phyloP scores from a whole-genome alignment of 306 rosid genomes.

The Astragalus glycyphyllos region DNA sequence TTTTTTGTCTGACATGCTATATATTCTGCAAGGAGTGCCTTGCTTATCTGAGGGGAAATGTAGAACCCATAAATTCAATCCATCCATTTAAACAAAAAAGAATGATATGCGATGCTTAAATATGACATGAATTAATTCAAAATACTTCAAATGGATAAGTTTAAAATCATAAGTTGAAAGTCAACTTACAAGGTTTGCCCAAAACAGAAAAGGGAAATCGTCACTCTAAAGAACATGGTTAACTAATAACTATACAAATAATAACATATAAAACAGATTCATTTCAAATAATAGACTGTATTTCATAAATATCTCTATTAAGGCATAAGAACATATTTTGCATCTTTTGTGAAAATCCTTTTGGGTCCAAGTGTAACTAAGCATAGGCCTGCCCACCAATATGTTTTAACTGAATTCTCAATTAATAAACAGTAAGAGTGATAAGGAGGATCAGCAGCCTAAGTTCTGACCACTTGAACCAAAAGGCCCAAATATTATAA shows the following conservation, averaged over 20 bases:
- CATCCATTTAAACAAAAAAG: slow-evolving; percentile 3
- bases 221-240: slow-evolving; percentile 7
- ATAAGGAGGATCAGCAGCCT: not conserved
- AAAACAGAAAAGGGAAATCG: slow-evolving; percentile 25
- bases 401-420: slow-evolving; percentile 13
- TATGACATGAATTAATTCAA: slow-evolving; percentile 22
- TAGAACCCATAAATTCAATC: slow-evolving; percentile 34
- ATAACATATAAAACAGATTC: slow-evolving; percentile 14
- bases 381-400: not conserved
- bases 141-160: slow-evolving; percentile 19
- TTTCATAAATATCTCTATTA: slow-evolving; percentile 23
- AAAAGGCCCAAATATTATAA: slow-evolving; percentile 13
- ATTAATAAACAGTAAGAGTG: not conserved
- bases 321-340: not conserved
- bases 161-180: slow-evolving; percentile 5
- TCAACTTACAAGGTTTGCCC: slow-evolving; percentile 16
- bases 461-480: not conserved
- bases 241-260: slow-evolving; percentile 1
- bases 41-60: slow-evolving; percentile 75
- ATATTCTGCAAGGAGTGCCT: slow-evolving; percentile 80
- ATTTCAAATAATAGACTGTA: slow-evolving; percentile 17
- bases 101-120: slow-evolving; percentile 30
- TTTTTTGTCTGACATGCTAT: slow-evolving; percentile 63
- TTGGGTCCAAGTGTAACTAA: not conserved
- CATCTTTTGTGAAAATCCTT: slow-evolving; percentile 15